These are phyloP conservation scores for Helichrysum umbraculigerum DNA, from an alignment of 129 eudicot genomes.

Conservation along the genomic window DNA sequence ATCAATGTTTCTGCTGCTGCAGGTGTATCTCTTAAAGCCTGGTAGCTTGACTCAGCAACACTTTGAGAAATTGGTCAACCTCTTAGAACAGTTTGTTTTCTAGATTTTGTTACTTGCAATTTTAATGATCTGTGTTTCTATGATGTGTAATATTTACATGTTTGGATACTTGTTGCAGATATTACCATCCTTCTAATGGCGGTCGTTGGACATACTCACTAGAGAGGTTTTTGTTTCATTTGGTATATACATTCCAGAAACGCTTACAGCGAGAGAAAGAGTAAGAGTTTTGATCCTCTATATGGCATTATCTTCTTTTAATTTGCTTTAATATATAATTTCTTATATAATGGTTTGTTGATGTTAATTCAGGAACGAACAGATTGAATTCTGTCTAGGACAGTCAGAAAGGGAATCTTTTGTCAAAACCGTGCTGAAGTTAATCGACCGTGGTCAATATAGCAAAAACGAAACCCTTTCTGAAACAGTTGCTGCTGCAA, in stretches of 20 bases:
- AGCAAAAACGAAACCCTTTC: conserved; percentile 91
- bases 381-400: conserved; percentile 51
- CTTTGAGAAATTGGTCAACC: conserved; percentile 93
- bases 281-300: conserved; percentile 43
- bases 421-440: conserved; percentile 69
- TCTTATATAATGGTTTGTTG: conserved; percentile 14
- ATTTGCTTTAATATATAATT: conserved; percentile 17
- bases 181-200: conserved; percentile 99
- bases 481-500: conserved; percentile 93
- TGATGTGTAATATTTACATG: conserved; percentile 19
- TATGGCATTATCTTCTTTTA: neutral
- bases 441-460: conserved; percentile 96
- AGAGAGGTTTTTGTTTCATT: conserved; percentile 79
- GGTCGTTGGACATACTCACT: conserved; percentile 97
- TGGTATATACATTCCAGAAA: conserved; percentile 72
- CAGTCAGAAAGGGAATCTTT: conserved; percentile 77
- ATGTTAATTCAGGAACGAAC: conserved; percentile 51
- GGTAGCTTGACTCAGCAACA: conserved; percentile 78
- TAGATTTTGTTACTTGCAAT: conserved; percentile 35
- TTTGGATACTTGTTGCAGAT: conserved; percentile 49
- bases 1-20: conserved; percentile 32
- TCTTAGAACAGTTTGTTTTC: conserved; percentile 95
- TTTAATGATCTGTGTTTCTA: neutral
- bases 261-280: conserved; percentile 80
- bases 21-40: conserved; percentile 89